Percentiles rank a stretch among this genome's conserved stretches.
phyloP scores from a whole-genome alignment of 2,329 filamentous ascomycete genomes.

The Sordariomycetes sp. region DNA sequence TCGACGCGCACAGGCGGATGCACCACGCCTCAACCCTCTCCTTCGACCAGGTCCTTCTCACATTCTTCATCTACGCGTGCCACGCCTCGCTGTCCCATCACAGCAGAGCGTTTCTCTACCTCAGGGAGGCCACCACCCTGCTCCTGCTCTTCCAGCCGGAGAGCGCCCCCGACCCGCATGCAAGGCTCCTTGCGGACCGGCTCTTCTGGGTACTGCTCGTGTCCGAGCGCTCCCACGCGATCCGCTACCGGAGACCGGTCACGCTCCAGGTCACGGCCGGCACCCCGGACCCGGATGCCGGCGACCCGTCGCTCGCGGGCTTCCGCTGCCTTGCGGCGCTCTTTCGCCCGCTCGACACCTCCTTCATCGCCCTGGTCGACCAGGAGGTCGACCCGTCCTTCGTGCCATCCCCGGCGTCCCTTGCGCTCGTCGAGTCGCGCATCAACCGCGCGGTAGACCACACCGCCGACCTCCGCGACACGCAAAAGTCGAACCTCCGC shows the following conservation, averaged over 20 bases:
- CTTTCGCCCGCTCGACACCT: slow-evolving; percentile 28
- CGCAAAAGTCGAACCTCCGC: slow-evolving; percentile 30
- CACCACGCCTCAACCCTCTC: slow-evolving; percentile 21
- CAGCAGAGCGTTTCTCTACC: slow-evolving; percentile 28
- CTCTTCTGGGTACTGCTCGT: slow-evolving; percentile 33
- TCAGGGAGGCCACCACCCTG: slow-evolving; percentile 30
- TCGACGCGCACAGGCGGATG: slow-evolving; percentile 21
- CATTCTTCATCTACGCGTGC: slow-evolving; percentile 33
- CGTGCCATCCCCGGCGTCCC: slow-evolving; percentile 13
- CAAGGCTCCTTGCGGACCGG: slow-evolving; percentile 17
- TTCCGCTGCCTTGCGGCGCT: slow-evolving; percentile 28
- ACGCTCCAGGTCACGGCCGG: slow-evolving; percentile 29
- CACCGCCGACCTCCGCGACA: slow-evolving; percentile 22
- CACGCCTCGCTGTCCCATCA: slow-evolving; percentile 29
- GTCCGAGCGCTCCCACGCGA: slow-evolving; percentile 31
- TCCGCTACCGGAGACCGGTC: slow-evolving; percentile 30
- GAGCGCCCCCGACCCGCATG: slow-evolving; percentile 12
- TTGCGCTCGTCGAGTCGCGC: slow-evolving; percentile 23
- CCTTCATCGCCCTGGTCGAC: slow-evolving; percentile 28
- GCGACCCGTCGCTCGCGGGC: slow-evolving; percentile 19
- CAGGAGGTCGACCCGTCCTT: slow-evolving; percentile 21
- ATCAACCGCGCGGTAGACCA: slow-evolving; percentile 25
- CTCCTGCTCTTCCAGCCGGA: slow-evolving; percentile 22
- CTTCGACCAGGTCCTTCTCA: slow-evolving; percentile 26
- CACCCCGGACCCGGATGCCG: slow-evolving; percentile 18